phyloP scores from a whole-genome alignment of 805 yeast species.

The Lachancea quebecensis region DNA sequence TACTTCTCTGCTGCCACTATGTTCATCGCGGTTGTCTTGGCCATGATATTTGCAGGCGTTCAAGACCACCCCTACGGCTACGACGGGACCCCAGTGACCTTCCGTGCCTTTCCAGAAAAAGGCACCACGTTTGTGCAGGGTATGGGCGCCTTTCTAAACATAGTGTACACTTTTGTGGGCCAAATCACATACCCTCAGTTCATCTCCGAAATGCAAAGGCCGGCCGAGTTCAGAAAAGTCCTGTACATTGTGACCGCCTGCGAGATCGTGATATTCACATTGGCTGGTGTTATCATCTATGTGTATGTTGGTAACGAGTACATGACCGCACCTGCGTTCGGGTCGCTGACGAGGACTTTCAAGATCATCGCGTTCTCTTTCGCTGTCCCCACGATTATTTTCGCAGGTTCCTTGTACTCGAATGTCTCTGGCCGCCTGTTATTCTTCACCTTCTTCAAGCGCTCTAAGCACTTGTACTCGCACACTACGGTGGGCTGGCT shows the following conservation, averaged over 20 bases:
- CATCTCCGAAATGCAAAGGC: conserved; percentile 52
- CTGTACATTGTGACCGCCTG: conserved; percentile 43
- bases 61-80: conserved; percentile 43
- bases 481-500: conserved; percentile 50
- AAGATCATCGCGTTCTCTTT: conserved; percentile 54
- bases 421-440: conserved; percentile 49
- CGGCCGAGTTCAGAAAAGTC: conserved; percentile 52
- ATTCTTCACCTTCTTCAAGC: conserved; percentile 40
- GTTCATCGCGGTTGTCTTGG: conserved; percentile 48
- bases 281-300: conserved; percentile 53
- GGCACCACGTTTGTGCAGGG: conserved; percentile 49
- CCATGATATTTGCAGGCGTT: conserved; percentile 48
- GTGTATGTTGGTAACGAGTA: conserved; percentile 51
- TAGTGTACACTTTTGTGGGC: conserved; percentile 58
- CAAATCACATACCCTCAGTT: conserved; percentile 59
- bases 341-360: conserved; percentile 40
- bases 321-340: conserved; percentile 55
- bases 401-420: conserved; percentile 49
- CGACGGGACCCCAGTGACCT: conserved; percentile 36
- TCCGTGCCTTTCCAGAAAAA: conserved; percentile 42
- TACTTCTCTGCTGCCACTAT: conserved; percentile 49
- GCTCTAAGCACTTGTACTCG: conserved; percentile 38
- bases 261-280: conserved; percentile 43
- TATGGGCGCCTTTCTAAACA: conserved; percentile 52
- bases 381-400: conserved; percentile 52